phyloP scores from a whole-genome alignment of 2,329 filamentous ascomycete species.

The Colletotrichum neosansevieriae region DNA sequence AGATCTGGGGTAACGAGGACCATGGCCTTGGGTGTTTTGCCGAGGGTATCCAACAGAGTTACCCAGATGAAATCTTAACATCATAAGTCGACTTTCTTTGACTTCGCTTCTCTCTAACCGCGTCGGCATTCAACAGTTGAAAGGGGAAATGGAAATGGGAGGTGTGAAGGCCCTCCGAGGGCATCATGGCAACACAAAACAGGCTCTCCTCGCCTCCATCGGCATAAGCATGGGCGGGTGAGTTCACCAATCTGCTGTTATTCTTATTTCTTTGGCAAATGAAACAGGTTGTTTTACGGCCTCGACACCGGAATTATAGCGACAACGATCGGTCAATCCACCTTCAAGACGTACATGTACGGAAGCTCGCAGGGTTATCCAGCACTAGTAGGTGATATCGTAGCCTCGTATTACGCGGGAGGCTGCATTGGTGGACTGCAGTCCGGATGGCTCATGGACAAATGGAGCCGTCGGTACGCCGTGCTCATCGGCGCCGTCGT shows the following conservation, averaged over 20 bases:
- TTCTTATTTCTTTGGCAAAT: no score
- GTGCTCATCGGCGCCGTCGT: background rate
- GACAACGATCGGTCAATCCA: constrained; percentile 1
- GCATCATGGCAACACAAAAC: background rate
- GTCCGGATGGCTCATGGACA: constrained; percentile 7
- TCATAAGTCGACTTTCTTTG: no score
- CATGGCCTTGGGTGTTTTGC: no score
- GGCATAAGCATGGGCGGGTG: background rate
- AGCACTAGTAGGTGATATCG: background rate
- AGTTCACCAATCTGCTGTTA: background rate
- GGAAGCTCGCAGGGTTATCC: background rate
- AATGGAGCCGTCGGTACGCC: background rate
- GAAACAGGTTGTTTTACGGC: background rate
- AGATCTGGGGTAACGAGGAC: no score
- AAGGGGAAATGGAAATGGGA: background rate
- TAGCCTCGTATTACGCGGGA: background rate
- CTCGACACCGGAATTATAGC: constrained; percentile 9
- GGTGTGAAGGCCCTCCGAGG: background rate
- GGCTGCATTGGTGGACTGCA: constrained; percentile 3
- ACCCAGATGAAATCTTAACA: no score
- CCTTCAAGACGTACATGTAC: constrained; percentile 13
- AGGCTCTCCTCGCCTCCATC: background rate
- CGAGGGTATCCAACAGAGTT: no score
- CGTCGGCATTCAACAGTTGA: no score
- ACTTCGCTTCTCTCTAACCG: no score